phyloP scores from a whole-genome alignment of 2,329 filamentous ascomycete species.

The Stagonosporopsis chrysanthemi region DNA sequence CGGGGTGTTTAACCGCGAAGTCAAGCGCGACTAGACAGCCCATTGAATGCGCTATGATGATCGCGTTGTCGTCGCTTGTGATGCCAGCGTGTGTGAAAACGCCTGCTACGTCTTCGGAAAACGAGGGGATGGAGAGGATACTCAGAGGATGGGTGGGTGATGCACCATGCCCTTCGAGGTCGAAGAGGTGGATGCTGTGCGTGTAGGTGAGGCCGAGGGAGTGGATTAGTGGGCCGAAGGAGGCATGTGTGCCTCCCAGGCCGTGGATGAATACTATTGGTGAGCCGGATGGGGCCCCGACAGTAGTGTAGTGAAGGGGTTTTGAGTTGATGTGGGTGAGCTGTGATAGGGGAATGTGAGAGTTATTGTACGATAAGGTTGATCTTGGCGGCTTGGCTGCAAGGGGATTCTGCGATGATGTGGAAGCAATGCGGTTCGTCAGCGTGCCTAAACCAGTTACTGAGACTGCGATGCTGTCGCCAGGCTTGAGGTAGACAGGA shows the following conservation, averaged over 20 bases:
- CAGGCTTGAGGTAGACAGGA: constrained; percentile 41
- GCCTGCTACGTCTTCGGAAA: constrained; percentile 53
- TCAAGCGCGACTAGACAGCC: constrained; percentile 59
- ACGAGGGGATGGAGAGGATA: constrained; percentile 54
- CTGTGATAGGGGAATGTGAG: constrained; percentile 36
- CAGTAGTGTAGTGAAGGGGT: constrained; percentile 49
- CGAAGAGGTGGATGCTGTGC: constrained; percentile 55
- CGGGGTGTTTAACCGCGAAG: constrained; percentile 53
- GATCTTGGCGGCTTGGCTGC: constrained; percentile 26
- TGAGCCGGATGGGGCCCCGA: constrained; percentile 31
- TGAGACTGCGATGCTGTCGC: constrained; percentile 33
- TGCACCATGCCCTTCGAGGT: constrained; percentile 65
- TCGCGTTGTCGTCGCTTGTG: constrained; percentile 36
- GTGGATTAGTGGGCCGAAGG: constrained; percentile 56
- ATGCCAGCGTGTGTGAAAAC: constrained; percentile 50
- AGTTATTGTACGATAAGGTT: constrained; percentile 21
- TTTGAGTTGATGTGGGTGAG: constrained; percentile 54
- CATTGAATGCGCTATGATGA: constrained; percentile 61
- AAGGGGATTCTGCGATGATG: constrained; percentile 36
- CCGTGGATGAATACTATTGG: constrained; percentile 64
- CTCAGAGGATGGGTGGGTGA: constrained; percentile 59
- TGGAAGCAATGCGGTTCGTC: constrained; percentile 52
- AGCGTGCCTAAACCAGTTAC: constrained; percentile 39
- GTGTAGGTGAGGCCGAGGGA: constrained; percentile 40
- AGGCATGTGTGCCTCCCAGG: constrained; percentile 57